Evolutionary conservation across 169 alveolate genomes (phyloP).

Genomic region (Plasmodium sp.): DNA sequence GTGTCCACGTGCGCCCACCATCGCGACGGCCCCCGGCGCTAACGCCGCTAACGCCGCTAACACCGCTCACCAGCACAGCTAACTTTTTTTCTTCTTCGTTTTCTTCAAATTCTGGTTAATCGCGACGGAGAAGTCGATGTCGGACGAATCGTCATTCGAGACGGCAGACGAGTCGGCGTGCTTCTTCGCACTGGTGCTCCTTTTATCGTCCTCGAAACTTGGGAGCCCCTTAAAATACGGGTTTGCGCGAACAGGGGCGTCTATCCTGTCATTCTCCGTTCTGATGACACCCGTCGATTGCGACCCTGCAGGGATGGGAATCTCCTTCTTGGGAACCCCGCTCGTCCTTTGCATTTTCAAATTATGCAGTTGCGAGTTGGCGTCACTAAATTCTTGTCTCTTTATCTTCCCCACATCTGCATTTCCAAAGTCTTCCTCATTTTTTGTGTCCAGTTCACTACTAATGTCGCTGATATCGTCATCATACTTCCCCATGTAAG

Average conservation of each 20-base stretch:
- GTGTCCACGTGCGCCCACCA: background rate
- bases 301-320: background rate
- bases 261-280: background rate
- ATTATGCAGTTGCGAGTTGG: conserved; percentile 16
- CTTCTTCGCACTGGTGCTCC: background rate
- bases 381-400: conserved; percentile 50
- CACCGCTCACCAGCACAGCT: background rate
- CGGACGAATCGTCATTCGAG: conserved; percentile 47
- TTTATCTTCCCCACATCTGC: conserved; percentile 24
- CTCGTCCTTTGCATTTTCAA: background rate
- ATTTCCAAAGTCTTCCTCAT: background rate
- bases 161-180: background rate
- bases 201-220: background rate
- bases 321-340: background rate
- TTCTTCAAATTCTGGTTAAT: conserved; percentile 41
- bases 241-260: background rate
- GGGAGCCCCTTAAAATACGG: background rate
- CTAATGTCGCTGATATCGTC: background rate
- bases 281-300: background rate
- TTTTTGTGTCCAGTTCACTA: background rate
- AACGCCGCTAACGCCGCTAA: too few relatives aligned
- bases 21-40: background rate
- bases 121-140: conserved; percentile 62
- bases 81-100: conserved; percentile 6
- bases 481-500: background rate